Base-by-base conservation (phyloP, 2,329 filamentous ascomycete species). In the Helotiales sp. region DNA sequence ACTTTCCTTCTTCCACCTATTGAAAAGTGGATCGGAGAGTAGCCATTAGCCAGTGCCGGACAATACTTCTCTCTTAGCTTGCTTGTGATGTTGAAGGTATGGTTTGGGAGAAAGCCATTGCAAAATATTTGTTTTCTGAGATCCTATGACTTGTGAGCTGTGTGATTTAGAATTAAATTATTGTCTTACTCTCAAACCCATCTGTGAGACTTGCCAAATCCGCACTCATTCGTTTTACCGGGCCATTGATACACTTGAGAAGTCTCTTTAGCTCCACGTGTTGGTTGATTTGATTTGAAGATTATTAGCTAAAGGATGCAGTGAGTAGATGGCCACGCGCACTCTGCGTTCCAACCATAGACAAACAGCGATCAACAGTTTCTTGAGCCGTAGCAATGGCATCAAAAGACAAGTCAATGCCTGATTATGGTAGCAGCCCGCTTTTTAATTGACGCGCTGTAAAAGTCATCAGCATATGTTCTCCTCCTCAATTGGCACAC, bases 1-100 rank as follows among this genome's bases (percentile, higher is more conserved):
- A 67, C 74, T 77, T 24, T 72, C 66, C 28, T 74, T 64, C 34
- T 73, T 72, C 76, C 74, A 79, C 59, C 72, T 61, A 28, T 61
- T 60, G 59, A 77, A 78, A n/a, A 64, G 63, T n/a, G 55, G 63
- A 52, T 75, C 67, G 20, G 34, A 32, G 7, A 74, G 62, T 4
- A 76, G 63, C 75, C 70, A 75, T 57, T 69, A 30, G 15, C 74
- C 72, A 13, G 72, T 72, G 37, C 67, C 68, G 26, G 57, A 7
- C 8, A 76, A 65, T 13, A 71, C 45, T 69, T 68, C 28, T 49
- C 40, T 63, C 63, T 64, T 61, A n/a, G 13, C 28, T n/a, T 61
- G 32, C 13, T 61, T 30, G 37, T 61, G 58, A 11, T 57, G 58
- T 20, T 69, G 59, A 52, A 67, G 24, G 15, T 60, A 67, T 45